phyloP scores from a whole-genome alignment of 2,329 filamentous ascomycete species.

The Aspergillus intermedius region DNA sequence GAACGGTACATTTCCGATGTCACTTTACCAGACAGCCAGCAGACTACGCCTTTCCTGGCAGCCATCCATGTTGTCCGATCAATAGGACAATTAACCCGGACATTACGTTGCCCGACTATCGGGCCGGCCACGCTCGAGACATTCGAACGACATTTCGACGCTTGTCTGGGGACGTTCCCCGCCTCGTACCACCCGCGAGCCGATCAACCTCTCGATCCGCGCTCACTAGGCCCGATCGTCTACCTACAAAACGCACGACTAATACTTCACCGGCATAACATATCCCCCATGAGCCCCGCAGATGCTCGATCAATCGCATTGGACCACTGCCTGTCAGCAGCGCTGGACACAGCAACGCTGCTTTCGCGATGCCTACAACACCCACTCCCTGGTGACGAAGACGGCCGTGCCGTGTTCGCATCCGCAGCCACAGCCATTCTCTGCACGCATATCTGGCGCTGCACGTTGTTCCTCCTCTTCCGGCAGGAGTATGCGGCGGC shows the following conservation, averaged over 20 bases:
- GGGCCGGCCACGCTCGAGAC: constrained; percentile 61
- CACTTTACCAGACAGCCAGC: constrained; percentile 39
- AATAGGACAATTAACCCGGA: constrained; percentile 65
- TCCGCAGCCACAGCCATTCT: constrained; percentile 67
- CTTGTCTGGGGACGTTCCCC: constrained; percentile 70
- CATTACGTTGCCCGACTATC: constrained; percentile 62
- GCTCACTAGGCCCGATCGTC: constrained; percentile 66
- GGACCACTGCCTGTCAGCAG: constrained; percentile 66
- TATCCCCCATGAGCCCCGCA: constrained; percentile 62
- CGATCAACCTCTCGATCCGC: constrained; percentile 62
- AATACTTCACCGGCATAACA: constrained; percentile 80
- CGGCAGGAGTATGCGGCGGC: constrained; percentile 67
- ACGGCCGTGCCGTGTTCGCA: constrained; percentile 54
- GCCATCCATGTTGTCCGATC: constrained; percentile 76
- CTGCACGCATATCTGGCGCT: constrained; percentile 81
- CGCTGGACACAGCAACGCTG: constrained; percentile 71
- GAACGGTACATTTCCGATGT: constrained; percentile 57
- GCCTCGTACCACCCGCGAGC: constrained; percentile 63
- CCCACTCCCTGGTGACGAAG: constrained; percentile 23
- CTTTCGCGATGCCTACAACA: constrained; percentile 59
- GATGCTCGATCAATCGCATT: constrained; percentile 65
- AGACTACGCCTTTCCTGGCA: constrained; percentile 66
- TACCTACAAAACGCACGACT: constrained; percentile 79
- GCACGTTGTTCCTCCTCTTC: constrained; percentile 71
- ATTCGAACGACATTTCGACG: constrained; percentile 73